Percentiles rank a stretch among this genome's conserved stretches.
Conservation (phyloP, 768 basidiomycete species). For the Hysterangium stoloniferum region DNA sequence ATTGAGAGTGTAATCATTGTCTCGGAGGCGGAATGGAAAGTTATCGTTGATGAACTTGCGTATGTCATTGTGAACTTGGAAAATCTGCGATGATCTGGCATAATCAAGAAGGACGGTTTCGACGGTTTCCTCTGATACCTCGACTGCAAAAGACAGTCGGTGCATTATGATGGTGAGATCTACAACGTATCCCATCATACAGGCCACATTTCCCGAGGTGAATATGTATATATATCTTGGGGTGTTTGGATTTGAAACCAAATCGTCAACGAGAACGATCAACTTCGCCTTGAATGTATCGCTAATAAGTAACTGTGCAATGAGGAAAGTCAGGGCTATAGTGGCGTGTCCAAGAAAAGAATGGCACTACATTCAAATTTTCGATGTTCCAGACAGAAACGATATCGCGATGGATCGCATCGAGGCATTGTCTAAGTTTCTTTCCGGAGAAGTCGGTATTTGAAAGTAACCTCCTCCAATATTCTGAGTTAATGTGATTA, state of each 20-base stretch:
- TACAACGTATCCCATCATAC: too few species aligned
- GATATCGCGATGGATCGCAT: conserved; percentile 18
- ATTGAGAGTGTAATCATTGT: too few species aligned
- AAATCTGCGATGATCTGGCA: too few species aligned
- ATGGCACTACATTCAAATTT: neutral
- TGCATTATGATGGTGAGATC: neutral
- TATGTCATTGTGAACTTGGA: too few species aligned
- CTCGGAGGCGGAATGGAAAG: too few species aligned
- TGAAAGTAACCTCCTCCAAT: conserved; percentile 14
- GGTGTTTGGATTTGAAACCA: neutral
- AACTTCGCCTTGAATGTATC: neutral
- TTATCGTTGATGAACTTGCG: too few species aligned
- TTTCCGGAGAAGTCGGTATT: conserved; percentile 16
- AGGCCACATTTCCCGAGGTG: neutral
- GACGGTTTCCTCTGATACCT: too few species aligned
- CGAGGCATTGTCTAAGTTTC: conserved; percentile 12
- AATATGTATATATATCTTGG: neutral
- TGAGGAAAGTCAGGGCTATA: neutral
- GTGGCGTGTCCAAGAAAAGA: neutral
- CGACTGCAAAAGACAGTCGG: too few species aligned
- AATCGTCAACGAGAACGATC: neutral
- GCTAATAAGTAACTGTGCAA: neutral
- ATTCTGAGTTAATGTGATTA: too few species aligned
- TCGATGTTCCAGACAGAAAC: too few species aligned
- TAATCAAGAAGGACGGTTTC: too few species aligned